Percentiles rank a stretch among this genome's conserved stretches.
Conservation (phyloP, 495 filamentous ascomycete genomes). For the Penicillium pulvis region DNA sequence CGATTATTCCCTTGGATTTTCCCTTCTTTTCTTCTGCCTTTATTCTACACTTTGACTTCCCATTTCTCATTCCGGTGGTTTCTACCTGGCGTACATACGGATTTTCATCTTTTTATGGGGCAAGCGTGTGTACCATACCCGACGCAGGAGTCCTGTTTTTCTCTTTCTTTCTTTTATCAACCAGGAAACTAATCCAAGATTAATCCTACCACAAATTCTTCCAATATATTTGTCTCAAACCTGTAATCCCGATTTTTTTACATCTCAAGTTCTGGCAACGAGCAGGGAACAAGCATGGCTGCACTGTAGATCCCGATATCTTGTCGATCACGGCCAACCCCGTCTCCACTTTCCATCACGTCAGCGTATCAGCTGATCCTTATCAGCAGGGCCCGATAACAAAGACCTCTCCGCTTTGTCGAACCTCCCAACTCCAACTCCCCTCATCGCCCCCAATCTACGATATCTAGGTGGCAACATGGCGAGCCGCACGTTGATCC, state of each 20-base stretch:
- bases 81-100: slow-evolving; percentile 25
- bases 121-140: slow-evolving; percentile 31
- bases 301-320: slow-evolving; percentile 5
- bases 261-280: slow-evolving; percentile 33
- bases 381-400: slow-evolving; percentile 1
- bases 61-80: slow-evolving; percentile 12
- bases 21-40: slow-evolving; percentile 9
- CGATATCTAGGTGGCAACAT: slow-evolving; percentile 37
- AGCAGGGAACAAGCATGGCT: slow-evolving; percentile 1
- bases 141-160: slow-evolving; percentile 18
- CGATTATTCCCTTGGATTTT: neutral
- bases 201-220: neutral
- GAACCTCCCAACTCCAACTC: slow-evolving; percentile 12
- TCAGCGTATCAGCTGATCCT: slow-evolving; percentile 21
- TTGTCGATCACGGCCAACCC: slow-evolving; percentile 6
- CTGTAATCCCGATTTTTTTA: neutral
- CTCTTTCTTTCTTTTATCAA: slow-evolving; percentile 9
- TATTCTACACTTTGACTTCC: slow-evolving; percentile 14
- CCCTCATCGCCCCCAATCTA: neutral
- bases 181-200: neutral
- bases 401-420: slow-evolving; percentile 25
- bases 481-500: slow-evolving; percentile 65
- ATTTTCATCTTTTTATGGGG: slow-evolving; percentile 17
- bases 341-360: slow-evolving; percentile 10
- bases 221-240: neutral